phyloP scores from a whole-genome alignment of 2,329 filamentous ascomycete species.

The Cladosporium halotolerans region DNA sequence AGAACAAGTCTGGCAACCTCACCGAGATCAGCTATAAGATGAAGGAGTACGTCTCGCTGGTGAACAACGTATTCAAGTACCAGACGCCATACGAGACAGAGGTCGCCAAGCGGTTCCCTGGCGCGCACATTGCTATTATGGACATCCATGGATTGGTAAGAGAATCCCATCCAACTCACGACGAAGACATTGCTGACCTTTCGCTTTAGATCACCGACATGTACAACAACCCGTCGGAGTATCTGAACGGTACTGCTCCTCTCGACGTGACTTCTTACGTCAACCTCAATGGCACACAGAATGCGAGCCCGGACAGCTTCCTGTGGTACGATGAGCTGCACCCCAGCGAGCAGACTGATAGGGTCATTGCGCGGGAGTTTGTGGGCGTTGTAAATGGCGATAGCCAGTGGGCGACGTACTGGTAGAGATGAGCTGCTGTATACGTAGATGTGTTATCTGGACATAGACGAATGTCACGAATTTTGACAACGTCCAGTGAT shows the following conservation, averaged over 20 bases:
- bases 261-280: conserved; percentile 56
- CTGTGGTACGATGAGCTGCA: conserved; percentile 72
- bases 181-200: background rate
- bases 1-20: conserved; percentile 42
- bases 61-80: conserved; percentile 49
- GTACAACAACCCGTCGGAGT: conserved; percentile 52
- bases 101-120: conserved; percentile 41
- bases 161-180: background rate
- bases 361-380: conserved; percentile 52
- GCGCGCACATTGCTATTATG: conserved; percentile 58
- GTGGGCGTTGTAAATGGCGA: conserved; percentile 47
- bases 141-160: conserved; percentile 57
- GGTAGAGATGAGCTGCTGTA: conserved; percentile 12
- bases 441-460: too few species aligned
- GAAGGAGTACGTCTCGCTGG: conserved; percentile 44
- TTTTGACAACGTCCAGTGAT: too few species aligned
- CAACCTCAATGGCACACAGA: conserved; percentile 37
- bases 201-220: conserved; percentile 53
- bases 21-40: conserved; percentile 48
- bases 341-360: conserved; percentile 58
- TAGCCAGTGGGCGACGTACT: conserved; percentile 44
- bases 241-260: conserved; percentile 57
- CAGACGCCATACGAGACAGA: conserved; percentile 43
- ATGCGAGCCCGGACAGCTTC: conserved; percentile 51
- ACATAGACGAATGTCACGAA: too few species aligned